phyloP scores from a whole-genome alignment of 2,329 filamentous ascomycete genomes.

The Aspergillus felis region DNA sequence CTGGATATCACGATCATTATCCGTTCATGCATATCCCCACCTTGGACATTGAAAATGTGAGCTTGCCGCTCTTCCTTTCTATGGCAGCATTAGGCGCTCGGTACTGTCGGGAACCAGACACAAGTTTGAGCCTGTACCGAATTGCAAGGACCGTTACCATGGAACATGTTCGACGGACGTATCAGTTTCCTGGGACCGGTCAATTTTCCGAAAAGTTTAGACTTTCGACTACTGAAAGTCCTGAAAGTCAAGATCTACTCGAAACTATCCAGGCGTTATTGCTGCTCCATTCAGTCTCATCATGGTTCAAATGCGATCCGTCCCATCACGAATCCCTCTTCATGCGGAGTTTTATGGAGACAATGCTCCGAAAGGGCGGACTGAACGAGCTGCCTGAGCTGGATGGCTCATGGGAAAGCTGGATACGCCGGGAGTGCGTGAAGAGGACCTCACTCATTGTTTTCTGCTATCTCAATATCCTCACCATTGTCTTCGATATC shows the following conservation, averaged over 20 bases:
- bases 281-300: conserved; percentile 26
- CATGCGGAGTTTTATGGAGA: conserved; percentile 28
- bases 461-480: conserved; percentile 34
- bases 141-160: conserved; percentile 30
- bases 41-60: conserved; percentile 22
- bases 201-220: neutral
- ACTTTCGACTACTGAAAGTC: conserved; percentile 6
- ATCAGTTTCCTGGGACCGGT: conserved; percentile 16
- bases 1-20: conserved; percentile 32
- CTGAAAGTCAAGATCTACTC: conserved; percentile 22
- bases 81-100: conserved; percentile 32
- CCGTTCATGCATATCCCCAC: conserved; percentile 32
- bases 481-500: conserved; percentile 34
- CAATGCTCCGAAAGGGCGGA: conserved; percentile 24
- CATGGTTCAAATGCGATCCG: conserved; percentile 31
- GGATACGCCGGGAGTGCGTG: conserved; percentile 27
- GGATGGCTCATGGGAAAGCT: conserved; percentile 31
- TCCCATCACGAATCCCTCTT: conserved; percentile 27
- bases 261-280: conserved; percentile 28
- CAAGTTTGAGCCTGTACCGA: conserved; percentile 28
- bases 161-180: conserved; percentile 27
- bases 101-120: conserved; percentile 32
- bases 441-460: conserved; percentile 33
- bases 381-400: conserved; percentile 25
- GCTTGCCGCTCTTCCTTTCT: conserved; percentile 24